These are phyloP conservation scores for Dissoconium aciculare DNA, from an alignment of 2,329 filamentous ascomycete species.

Conservation along the genomic window DNA sequence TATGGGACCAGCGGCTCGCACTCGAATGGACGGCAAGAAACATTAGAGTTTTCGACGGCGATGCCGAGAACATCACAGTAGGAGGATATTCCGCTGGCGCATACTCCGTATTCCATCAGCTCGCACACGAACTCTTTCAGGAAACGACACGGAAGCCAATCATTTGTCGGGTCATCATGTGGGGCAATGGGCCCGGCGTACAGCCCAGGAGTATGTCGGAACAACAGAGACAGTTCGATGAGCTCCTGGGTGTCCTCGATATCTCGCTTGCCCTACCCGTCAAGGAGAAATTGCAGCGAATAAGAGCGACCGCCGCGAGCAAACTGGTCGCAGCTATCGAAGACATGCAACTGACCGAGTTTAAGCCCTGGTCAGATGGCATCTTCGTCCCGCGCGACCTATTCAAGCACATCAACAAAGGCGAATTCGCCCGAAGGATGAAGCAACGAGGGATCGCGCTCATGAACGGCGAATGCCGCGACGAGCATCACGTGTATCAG, in stretches of 20 bases:
- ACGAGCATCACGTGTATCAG: conserved; percentile 40
- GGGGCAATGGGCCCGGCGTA: conserved; percentile 39
- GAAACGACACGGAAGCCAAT: conserved; percentile 31
- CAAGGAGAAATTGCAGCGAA: conserved; percentile 31
- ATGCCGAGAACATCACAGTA: conserved; percentile 36
- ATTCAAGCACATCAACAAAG: conserved; percentile 34
- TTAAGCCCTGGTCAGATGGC: conserved; percentile 38
- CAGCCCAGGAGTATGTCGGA: conserved; percentile 36
- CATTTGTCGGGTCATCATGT: conserved; percentile 39
- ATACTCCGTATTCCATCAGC: conserved; percentile 42
- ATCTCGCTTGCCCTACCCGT: conserved; percentile 29
- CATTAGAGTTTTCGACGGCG: conserved; percentile 36
- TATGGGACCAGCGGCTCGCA: conserved; percentile 42
- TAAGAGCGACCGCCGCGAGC: conserved; percentile 28
- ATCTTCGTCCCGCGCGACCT: conserved; percentile 32
- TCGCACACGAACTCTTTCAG: conserved; percentile 40
- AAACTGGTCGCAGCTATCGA: conserved; percentile 30
- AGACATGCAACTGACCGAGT: conserved; percentile 36
- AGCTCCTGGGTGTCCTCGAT: conserved; percentile 31
- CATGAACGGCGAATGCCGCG: conserved; percentile 39
- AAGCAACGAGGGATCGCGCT: conserved; percentile 33
- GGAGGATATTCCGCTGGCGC: conserved; percentile 43
- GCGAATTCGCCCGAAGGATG: conserved; percentile 33
- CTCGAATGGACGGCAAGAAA: conserved; percentile 41
- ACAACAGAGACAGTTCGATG: conserved; percentile 38